Percentiles rank a stretch among this genome's conserved stretches.
Evolutionary conservation across 257 asterid species (phyloP).

Genomic region (Echites panduratus): DNA sequence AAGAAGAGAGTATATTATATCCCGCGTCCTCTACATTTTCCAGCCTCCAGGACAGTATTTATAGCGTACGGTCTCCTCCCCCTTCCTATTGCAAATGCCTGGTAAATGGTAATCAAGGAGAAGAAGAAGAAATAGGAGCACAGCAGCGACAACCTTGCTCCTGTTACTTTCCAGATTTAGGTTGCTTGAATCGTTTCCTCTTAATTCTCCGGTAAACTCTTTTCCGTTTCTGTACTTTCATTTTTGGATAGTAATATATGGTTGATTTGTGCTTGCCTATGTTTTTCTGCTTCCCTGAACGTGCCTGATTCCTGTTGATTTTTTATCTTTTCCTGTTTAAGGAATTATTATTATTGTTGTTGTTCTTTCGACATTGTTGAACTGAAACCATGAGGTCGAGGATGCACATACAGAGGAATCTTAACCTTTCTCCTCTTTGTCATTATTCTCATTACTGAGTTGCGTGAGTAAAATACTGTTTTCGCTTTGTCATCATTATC

Average conservation of each 20-base stretch:
- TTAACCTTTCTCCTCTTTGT: neutral
- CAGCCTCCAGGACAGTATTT: no score
- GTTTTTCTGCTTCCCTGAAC: neutral
- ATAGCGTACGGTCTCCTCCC: no score
- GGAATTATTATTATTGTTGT: no score
- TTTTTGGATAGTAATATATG: neutral
- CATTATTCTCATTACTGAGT: neutral
- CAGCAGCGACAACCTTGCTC: no score
- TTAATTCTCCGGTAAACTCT: conserved; percentile 12
- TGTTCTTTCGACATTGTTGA: neutral
- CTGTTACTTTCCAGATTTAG: neutral
- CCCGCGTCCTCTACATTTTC: no score
- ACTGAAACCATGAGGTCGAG: neutral
- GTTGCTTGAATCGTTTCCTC: conserved; percentile 10
- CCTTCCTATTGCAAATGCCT: no score
- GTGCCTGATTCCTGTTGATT: neutral
- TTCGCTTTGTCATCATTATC: no score
- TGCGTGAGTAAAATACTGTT: no score
- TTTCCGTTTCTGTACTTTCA: neutral
- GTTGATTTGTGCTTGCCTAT: neutral
- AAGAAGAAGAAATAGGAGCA: no score
- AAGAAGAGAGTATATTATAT: no score
- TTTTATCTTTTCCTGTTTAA: neutral
- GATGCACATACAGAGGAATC: neutral
- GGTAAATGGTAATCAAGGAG: no score